Base-by-base conservation (phyloP, 202 grass and related monocot genomes). In the Saccharum hybrid region DNA sequence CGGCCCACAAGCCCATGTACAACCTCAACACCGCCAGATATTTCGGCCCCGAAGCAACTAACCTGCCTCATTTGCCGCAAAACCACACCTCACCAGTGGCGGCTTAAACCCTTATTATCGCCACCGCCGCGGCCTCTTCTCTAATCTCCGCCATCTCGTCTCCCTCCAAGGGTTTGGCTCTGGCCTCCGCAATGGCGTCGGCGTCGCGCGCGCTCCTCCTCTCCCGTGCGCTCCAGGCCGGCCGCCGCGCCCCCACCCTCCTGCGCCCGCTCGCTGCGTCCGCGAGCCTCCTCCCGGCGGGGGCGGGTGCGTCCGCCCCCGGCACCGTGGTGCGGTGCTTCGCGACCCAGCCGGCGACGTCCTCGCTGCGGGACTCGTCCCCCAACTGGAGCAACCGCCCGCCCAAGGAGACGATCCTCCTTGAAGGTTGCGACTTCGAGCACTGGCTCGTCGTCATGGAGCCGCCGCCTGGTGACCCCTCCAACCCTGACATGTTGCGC, bases 391-490 rank as follows among this genome's bases (percentile, higher is more conserved):
- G 86, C 80, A 94, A 91, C 81, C 84, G 88, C 4, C 92, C 86
- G 2, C 88, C 91, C 21, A 94, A 94, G 67, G 88, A 94, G 77
- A 94, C 86, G 5, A 94, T 94, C 76, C 88, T 94, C 21, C 88
- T 94, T 22, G 91, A 94, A 6, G 91, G 91, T 2, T 94, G 91
- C 45, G 91, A 94, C 71, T 94, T 94, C 81, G 91, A 91, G 81
- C 91, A 91, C 77, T 94, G 91, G 91, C 86, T 94, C 15, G 72
- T 94, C 2, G 83, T 94, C 83, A 70, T 94, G 88, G 88, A 94
- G 80, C 83, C 89, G 40, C 89, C 88, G 10, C 74, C 88, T 2
- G 91, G 88, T 26, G 74, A 89, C 13, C 6, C 79, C 1, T 28
- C 13, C 19, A 85, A 83, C 40, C 89, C 89, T 22, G 86, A 88